These are phyloP conservation scores for Camptophora hylomeconis DNA, from an alignment of 2,329 filamentous ascomycete genomes.

Conservation along the genomic window DNA sequence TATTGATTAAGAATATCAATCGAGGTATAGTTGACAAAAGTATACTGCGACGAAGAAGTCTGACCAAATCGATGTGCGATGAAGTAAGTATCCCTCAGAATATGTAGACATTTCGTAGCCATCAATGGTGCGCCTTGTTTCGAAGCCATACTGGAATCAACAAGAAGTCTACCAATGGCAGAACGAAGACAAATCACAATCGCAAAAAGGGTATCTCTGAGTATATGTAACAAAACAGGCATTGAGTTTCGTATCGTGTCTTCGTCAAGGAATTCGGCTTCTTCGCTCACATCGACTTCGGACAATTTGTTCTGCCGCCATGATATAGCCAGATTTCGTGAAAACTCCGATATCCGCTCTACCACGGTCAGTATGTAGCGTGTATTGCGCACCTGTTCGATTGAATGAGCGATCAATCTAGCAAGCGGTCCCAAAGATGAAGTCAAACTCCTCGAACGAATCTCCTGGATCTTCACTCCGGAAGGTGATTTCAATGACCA, in stretches of 20 bases:
- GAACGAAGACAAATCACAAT: slow-evolving; percentile 63
- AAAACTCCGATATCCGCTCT: slow-evolving; percentile 55
- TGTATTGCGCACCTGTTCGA: slow-evolving; percentile 42
- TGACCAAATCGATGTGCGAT: slow-evolving; percentile 63
- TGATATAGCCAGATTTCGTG: slow-evolving; percentile 50
- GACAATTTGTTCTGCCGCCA: slow-evolving; percentile 68
- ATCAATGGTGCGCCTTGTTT: slow-evolving; percentile 49
- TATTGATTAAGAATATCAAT: slow-evolving; percentile 71
- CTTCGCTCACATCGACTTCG: slow-evolving; percentile 55
- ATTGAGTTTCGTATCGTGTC: slow-evolving; percentile 55
- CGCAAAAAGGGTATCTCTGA: slow-evolving; percentile 65
- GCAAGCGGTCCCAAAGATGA: slow-evolving; percentile 50
- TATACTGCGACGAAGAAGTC: slow-evolving; percentile 67
- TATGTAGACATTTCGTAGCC: slow-evolving; percentile 58
- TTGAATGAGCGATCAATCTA: slow-evolving; percentile 46
- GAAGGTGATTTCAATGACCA: slow-evolving; percentile 52
- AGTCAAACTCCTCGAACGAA: slow-evolving; percentile 45
- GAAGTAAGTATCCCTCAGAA: slow-evolving; percentile 68
- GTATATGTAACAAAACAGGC: slow-evolving; percentile 59
- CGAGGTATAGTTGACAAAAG: slow-evolving; percentile 68
- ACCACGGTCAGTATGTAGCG: slow-evolving; percentile 28
- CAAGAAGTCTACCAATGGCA: slow-evolving; percentile 52
- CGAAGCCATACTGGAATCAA: slow-evolving; percentile 41
- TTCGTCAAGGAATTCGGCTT: slow-evolving; percentile 47
- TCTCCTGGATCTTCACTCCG: slow-evolving; percentile 42